These are phyloP conservation scores for Parvularia atlantis DNA, from an alignment of 78 protist species.

Conservation along the genomic window DNA sequence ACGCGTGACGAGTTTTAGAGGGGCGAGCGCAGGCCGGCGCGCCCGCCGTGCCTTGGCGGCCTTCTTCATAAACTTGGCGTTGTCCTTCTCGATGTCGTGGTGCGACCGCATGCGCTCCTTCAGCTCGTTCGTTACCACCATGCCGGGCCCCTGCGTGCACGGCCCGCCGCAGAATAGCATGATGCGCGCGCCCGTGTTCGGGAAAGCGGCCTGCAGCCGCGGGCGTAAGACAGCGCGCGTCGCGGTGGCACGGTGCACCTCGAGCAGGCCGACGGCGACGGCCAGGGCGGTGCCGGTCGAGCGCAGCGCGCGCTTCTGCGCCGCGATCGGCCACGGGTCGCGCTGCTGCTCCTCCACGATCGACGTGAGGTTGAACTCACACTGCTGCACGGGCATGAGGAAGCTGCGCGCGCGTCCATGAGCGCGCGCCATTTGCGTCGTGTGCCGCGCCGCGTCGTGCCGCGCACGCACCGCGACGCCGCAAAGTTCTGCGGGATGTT, in stretches of 20 bases:
- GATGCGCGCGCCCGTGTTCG: constrained; percentile 71
- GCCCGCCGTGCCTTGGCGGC: constrained; percentile 27
- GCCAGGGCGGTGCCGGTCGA: constrained; percentile 88
- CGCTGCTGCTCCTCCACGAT: constrained; percentile 78
- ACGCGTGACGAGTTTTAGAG: too few relatives aligned
- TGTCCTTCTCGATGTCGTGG: constrained; percentile 68
- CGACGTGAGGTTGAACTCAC: constrained; percentile 70
- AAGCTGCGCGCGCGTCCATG: too few relatives aligned
- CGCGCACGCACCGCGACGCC: too few relatives aligned
- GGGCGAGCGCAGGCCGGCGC: too few relatives aligned
- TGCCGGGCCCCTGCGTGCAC: constrained; percentile 87
- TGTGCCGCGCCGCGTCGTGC: too few relatives aligned
- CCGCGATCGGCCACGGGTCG: constrained; percentile 86
- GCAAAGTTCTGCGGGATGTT: too few relatives aligned
- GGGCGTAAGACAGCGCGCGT: too few relatives aligned
- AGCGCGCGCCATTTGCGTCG: too few relatives aligned
- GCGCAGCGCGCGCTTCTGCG: constrained; percentile 64
- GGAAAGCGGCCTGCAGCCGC: constrained; percentile 53
- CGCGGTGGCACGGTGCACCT: too few relatives aligned
- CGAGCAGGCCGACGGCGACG: constrained; percentile 75
- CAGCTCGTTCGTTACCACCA: constrained; percentile 43
- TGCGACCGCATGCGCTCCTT: constrained; percentile 79
- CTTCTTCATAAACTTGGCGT: constrained; percentile 44
- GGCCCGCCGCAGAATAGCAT: constrained; percentile 89
- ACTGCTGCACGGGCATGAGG: constrained; percentile 67